Evolutionary conservation across 1,284 basidiomycete genomes (phyloP), one percentile per base, ranked within the genome.

Genomic region (Exobasidium cylindrosporum): DNA sequence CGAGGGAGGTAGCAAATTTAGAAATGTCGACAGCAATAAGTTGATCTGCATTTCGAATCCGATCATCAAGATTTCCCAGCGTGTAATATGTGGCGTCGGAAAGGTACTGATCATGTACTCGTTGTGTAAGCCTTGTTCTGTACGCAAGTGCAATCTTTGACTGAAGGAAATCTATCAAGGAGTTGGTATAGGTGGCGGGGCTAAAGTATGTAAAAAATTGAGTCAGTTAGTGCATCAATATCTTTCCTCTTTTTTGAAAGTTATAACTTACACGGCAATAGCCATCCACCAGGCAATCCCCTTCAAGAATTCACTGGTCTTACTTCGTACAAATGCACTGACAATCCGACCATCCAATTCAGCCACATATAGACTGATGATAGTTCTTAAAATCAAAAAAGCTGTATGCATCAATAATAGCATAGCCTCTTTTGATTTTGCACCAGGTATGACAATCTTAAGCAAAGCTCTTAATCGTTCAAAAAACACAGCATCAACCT

Each of bases 31-130:
- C 89, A 0, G 93, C 95, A 68, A 97, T 92, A 86, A 95, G 89
- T 88, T 97, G 94, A 77, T 97, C 95, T 7, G 92, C 90, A 72
- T 97, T 97, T 83, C 93, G 93, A 68, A 97, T 93, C 59, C 95
- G 85, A 80, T 97, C 95, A 53, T 79, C 77, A 40, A 79, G 81
- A 86, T 74, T 79, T 88, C 91, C 87, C 30, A 97, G 83, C 80
- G 96, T 95, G 82, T 97, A 98, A 81, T 94, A 97, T 29, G 82
- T 85, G 81, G 66, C 86, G 55, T 89, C 86, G 13, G 90, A 89
- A 11, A 98, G 85, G 78, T 98, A 97, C 69, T 88, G 85, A 57
- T 86, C 85, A 82, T 97, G 86, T 1, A 94, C 88, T 69, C 90
- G 86, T 53, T 87, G 84, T 0, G 94, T 97, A 43, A 97, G 83